Percentiles rank a stretch among this genome's conserved stretches.
Conservation (phyloP, 73 alveolate genomes). For the Paramecium caudatum region DNA sequence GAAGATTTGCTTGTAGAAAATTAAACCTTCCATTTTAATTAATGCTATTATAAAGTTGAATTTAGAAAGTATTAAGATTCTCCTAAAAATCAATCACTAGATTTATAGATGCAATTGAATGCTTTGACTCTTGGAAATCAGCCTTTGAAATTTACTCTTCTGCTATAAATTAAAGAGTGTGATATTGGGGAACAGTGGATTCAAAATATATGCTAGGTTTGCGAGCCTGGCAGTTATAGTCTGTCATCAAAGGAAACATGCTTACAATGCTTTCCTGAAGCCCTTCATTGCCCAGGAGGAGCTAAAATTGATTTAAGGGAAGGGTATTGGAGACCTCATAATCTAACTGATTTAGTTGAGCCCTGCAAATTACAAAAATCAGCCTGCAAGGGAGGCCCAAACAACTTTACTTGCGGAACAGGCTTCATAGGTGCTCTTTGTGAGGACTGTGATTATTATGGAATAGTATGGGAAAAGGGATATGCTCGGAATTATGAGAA, state of each 20-base stretch:
- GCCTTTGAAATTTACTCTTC: neutral
- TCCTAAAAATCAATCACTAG: neutral
- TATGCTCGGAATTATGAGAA: neutral
- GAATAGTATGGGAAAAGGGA: neutral
- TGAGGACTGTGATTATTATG: conserved; percentile 44
- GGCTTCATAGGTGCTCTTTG: conserved; percentile 42
- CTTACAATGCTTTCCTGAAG: neutral
- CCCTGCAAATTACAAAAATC: neutral
- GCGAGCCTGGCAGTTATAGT: conserved; percentile 26
- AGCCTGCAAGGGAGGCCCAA: neutral
- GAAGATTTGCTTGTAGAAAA: neutral
- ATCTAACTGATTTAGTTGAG: conserved; percentile 8
- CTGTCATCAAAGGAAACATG: neutral
- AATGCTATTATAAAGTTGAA: neutral
- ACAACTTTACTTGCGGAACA: neutral
- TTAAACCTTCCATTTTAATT: neutral
- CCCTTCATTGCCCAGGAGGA: conserved; percentile 7
- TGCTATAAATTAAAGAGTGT: neutral
- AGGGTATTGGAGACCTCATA: conserved; percentile 68
- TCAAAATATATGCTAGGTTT: neutral
- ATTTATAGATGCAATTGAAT: neutral
- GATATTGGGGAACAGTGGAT: conserved; percentile 54
- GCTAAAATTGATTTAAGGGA: neutral
- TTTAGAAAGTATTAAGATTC: neutral
- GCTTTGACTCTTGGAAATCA: neutral